Evolutionary conservation across 2,329 filamentous ascomycete genomes (phyloP), one percentile per base, ranked within the genome.

Genomic region (Sclerotinia glacialis): DNA sequence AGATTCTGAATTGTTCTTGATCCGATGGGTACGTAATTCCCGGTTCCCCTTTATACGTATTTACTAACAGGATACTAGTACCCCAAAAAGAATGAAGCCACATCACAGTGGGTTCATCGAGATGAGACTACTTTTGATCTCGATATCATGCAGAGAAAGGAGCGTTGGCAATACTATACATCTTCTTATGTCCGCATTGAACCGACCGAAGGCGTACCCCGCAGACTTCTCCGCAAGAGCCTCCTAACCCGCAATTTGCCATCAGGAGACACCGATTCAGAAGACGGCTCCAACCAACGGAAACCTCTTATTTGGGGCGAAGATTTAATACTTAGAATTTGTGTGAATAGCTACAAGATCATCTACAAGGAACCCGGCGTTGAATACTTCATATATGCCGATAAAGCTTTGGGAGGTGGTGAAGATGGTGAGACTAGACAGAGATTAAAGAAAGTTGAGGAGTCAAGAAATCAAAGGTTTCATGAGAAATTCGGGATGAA

Each of bases 111-210:
- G 83, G 79, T 90, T 60, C 85, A 87, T 72, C 83, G 85, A 63
- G 86, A 89, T 60, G 87, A 90, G 71, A 87, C 86, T 50, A 90
- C 96, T 0, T 92, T 97, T 77, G 93, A 95, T 72, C 89, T 89
- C 74, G 92, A 96, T 71, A 92, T 97, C 72, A 89, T 97, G 81
- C 90, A 95, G 75, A 86, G 88, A 61, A 89, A 89, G 66, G 88
- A 92, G 69, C 84, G 87, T 49, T 99, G 95, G 95, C 91, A 94
- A 73, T 96, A 96, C 80, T 99, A 99, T 77, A 92, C 97, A 67
- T 93, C 94, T 23, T 93, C 93, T 0, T 98, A 91, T 78, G 91
- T 92, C 71, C 91, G 92, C 70, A 85, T 93, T 31, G 92, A 97
- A 74, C 91, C 92, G 2, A 99, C 95, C 0, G 91, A 95, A 78